Percentiles rank a stretch among this genome's conserved stretches.
phyloP scores from a whole-genome alignment of 257 asterid genomes.

The Solanum appendiculatum region DNA sequence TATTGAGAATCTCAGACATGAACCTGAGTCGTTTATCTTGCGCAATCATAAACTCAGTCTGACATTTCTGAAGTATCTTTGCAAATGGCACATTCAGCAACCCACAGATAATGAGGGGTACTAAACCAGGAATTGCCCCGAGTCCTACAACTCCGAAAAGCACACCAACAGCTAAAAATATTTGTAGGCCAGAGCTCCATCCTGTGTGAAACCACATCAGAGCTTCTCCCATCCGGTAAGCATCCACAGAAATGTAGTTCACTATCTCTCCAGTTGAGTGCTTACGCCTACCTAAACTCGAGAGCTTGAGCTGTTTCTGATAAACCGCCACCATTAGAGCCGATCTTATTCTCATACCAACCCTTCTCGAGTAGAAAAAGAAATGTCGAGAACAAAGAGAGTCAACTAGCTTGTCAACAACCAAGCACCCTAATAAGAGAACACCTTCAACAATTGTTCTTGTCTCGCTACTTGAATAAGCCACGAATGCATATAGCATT shows the following conservation, averaged over 20 bases:
- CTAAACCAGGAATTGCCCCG: slow-evolving; percentile 63
- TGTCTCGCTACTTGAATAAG: slow-evolving; percentile 23
- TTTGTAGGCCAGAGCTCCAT: slow-evolving; percentile 42
- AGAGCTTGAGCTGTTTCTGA: slow-evolving; percentile 55
- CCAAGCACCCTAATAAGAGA: slow-evolving; percentile 34
- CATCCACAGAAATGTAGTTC: slow-evolving; percentile 68
- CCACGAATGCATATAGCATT: slow-evolving; percentile 53
- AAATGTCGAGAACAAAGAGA: slow-evolving; percentile 51
- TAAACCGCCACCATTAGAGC: slow-evolving; percentile 62
- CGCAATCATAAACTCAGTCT: slow-evolving; percentile 45
- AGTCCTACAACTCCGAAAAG: slow-evolving; percentile 48
- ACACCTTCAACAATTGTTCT: slow-evolving; percentile 24
- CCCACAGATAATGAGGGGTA: slow-evolving; percentile 46
- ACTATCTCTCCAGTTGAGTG: slow-evolving; percentile 69
- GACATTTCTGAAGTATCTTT: slow-evolving; percentile 52
- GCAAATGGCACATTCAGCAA: slow-evolving; percentile 59
- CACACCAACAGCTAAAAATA: slow-evolving; percentile 27
- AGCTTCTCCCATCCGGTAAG: slow-evolving; percentile 70
- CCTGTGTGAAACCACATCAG: slow-evolving; percentile 51
- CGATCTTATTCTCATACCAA: slow-evolving; percentile 68
- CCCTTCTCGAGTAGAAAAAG: slow-evolving; percentile 42
- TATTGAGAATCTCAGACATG: slow-evolving; percentile 63
- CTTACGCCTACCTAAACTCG: slow-evolving; percentile 38
- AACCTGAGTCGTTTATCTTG: slow-evolving; percentile 64
- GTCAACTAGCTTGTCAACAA: slow-evolving; percentile 41